Evolutionary conservation across 345 rosid species (phyloP), one percentile per base, ranked within the genome.

Genomic region (Psidium guajava): DNA sequence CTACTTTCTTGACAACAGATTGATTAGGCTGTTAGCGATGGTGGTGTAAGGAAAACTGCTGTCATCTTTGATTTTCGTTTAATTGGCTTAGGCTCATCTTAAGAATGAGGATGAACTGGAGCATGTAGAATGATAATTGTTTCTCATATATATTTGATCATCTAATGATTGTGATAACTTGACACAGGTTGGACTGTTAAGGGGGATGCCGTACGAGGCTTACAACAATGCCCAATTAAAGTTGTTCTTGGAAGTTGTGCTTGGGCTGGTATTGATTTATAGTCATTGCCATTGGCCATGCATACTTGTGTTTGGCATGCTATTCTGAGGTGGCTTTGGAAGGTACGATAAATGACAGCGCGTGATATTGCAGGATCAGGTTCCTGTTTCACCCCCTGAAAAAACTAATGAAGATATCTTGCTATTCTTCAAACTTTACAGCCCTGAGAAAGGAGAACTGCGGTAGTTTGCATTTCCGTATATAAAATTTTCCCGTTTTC

Each of bases 381-480:
- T 53, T 24, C 90, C 91, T 82, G 50, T 89, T 61, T 47, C 86
- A 52, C 84, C 84, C 10, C 64, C 49, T 5, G 89, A 87, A 47
- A 91, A 88, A 83, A 85, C 91, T 27, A 86, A 85, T 52, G 93
- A 91, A 27, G 93, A 91, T 58, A 90, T 90, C 82, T 88, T 91
- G 36, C 88, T 91, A 24, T 91, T 91, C 85, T 91, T 91, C 84
- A 91, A 91, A 89, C 88, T 88, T 83, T 91, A 89, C 87, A 89
- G 88, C 84, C 92, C 92, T 11, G 83, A 74, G 77, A 90, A 89
- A 81, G 91, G 86, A 83, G 91, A 90, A 82, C 82, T 91, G 49
- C 86, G 93, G 93, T 89, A 86, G 57, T 32, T 83, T 32, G n/a
- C 28, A 58, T 57, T 75, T 54, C 32, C 2, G 14, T 13, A 18